Evolutionary conservation across 164 flowering plant genomes (phyloP).

Genomic region (Umbellularia californica): DNA sequence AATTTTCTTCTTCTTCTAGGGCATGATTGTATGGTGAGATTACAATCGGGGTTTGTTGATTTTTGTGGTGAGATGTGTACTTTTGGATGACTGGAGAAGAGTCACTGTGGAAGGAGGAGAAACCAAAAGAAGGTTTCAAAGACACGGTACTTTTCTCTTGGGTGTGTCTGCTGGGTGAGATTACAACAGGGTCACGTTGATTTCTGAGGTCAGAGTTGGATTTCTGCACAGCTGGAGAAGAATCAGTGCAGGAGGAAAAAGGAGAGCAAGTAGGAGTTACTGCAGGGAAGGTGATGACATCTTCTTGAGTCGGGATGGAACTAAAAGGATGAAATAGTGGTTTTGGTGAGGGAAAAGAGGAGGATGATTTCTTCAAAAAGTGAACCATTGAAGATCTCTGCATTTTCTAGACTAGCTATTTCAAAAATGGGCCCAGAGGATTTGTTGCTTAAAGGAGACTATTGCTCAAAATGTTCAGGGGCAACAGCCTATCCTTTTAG

Average conservation of each 20-base stretch:
- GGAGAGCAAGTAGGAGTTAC: not conserved
- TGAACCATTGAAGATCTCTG: not conserved
- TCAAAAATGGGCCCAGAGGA: not conserved
- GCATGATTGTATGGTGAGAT: not conserved
- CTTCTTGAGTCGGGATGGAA: not conserved
- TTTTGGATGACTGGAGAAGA: slow-evolving; percentile 1
- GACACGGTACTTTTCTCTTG: not conserved
- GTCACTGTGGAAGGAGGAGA: not conserved
- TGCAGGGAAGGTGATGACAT: not conserved
- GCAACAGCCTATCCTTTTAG: too few species aligned
- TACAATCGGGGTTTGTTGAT: not conserved
- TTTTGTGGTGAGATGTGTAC: not conserved
- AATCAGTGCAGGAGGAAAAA: not conserved
- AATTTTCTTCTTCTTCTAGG: slow-evolving; percentile 1
- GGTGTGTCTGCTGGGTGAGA: not conserved
- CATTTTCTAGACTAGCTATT: not conserved
- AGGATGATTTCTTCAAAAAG: not conserved
- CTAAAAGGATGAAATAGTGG: not conserved
- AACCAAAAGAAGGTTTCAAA: not conserved
- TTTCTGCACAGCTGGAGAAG: not conserved
- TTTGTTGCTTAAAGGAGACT: too few species aligned
- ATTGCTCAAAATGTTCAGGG: too few species aligned
- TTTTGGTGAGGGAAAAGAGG: not conserved
- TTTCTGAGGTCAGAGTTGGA: not conserved
- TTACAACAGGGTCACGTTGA: not conserved